A percentile compares a stretch with the other conserved stretches of the same genome.
phyloP scores from a whole-genome alignment of 1,284 basidiomycete genomes.

The Amylostereum areolatum region DNA sequence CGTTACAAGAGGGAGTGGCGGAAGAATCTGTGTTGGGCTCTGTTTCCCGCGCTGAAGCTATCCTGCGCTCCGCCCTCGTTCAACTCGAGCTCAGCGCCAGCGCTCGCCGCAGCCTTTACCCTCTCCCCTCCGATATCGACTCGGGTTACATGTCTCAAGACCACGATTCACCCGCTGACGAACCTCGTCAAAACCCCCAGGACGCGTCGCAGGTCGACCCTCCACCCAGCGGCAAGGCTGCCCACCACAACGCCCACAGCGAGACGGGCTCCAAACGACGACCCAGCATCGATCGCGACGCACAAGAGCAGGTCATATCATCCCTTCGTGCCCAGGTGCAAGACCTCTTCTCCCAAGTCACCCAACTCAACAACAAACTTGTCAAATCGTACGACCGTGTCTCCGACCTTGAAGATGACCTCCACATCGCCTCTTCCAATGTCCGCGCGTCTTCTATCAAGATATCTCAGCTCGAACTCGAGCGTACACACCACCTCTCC shows the following conservation, averaged over 20 bases:
- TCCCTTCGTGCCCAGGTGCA: slow-evolving; percentile 78
- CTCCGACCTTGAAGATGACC: slow-evolving; percentile 88
- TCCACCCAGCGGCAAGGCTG: neutral
- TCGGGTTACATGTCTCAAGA: slow-evolving; percentile 10
- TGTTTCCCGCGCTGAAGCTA: neutral
- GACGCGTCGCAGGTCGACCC: neutral
- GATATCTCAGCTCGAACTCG: slow-evolving; percentile 66
- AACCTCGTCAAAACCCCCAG: slow-evolving; percentile 2
- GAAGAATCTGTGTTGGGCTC: no score
- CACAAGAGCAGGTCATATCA: slow-evolving; percentile 70
- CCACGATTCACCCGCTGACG: slow-evolving; percentile 1
- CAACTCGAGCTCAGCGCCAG: neutral
- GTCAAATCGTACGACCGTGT: slow-evolving; percentile 89
- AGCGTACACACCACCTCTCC: slow-evolving; percentile 71
- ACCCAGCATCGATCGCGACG: slow-evolving; percentile 35
- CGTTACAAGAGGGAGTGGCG: no score
- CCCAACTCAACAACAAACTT: slow-evolving; percentile 87
- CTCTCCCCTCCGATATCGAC: slow-evolving; percentile 1
- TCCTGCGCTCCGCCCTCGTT: slow-evolving; percentile 3
- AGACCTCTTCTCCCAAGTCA: slow-evolving; percentile 86
- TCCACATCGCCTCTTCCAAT: slow-evolving; percentile 62
- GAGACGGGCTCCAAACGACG: neutral
- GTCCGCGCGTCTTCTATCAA: slow-evolving; percentile 55
- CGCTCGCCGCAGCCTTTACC: neutral
- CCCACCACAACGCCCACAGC: no score